Evolutionary conservation across 495 filamentous ascomycete species (phyloP).

Genomic region (Penicillium fimorum): DNA sequence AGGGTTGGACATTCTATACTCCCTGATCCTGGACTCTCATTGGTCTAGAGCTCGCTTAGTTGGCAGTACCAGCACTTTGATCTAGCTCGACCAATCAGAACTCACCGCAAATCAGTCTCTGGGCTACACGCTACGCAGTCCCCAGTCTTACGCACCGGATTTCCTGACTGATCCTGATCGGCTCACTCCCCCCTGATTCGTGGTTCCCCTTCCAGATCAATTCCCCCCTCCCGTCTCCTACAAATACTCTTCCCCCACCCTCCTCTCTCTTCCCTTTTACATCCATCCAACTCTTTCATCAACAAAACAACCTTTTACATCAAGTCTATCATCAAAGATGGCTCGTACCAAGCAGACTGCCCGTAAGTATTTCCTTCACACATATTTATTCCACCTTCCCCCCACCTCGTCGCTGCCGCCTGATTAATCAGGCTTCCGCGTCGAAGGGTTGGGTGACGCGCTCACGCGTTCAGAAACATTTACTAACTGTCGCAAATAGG

Average conservation of each 20-base stretch:
- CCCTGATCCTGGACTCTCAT: constrained; percentile 44
- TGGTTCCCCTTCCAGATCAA: constrained; percentile 40
- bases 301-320: constrained; percentile 35
- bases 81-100: constrained; percentile 21
- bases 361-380: constrained; percentile 59
- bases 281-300: constrained; percentile 31
- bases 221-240: constrained; percentile 40
- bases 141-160: constrained; percentile 30
- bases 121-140: constrained; percentile 29
- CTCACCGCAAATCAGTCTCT: constrained; percentile 26
- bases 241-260: constrained; percentile 53
- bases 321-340: constrained; percentile 68
- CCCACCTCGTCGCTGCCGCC: constrained; percentile 12
- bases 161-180: constrained; percentile 29
- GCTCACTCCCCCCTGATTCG: constrained; percentile 21
- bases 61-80: constrained; percentile 10
- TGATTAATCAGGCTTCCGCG: not conserved
- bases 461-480: constrained; percentile 24
- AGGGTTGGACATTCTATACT: constrained; percentile 33
- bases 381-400: constrained; percentile 15
- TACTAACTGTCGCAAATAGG: constrained; percentile 51
- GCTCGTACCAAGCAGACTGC: constrained; percentile 99
- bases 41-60: constrained; percentile 48
- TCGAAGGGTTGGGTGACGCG: constrained; percentile 15
- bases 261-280: constrained; percentile 49